Base-by-base conservation (phyloP, 2,329 filamentous ascomycete genomes). In the Colletotrichum sp. region DNA sequence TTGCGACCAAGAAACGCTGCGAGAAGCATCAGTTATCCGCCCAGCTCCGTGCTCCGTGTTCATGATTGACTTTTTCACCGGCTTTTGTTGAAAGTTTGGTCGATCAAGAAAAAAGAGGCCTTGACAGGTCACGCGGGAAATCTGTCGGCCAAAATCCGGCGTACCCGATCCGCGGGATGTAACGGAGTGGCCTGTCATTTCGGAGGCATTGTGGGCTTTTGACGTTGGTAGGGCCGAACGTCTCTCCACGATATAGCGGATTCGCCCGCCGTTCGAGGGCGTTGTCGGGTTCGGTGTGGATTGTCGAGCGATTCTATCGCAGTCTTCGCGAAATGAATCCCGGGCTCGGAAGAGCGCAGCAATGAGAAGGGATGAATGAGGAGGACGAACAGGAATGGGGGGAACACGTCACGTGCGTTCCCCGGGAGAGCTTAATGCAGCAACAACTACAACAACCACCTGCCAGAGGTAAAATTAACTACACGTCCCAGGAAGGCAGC, bases 141-240 rank as follows among this genome's bases (percentile, higher is more conserved):
- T 72, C 57, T 47, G 47, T 74, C 68, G 72, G 72, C 36, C 34
- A 67, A 74, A 72, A 58, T 36, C 68, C 63, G 72, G 72, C 65
- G 69, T 59, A 57, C 43, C 68, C 62, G 57, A 74, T 51, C 33
- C 31, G 21, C 34, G 57, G 57, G 68, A 70, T 63, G 69, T 57
- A 71, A 71, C 62, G 59, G 21, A 55, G 38, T 63, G 57, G 62
- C 57, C 72, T 58, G 62, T 71, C 72, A 74, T 74, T 31, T 74
- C 72, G 72, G 72, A 33, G 68, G 18, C 72, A 74, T 74, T 74
- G 72, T 72, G 72, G 72, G n/a, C 63, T 72, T 57, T 27, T 15
- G 34, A 58, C 43, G 47, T 51, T 73, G 71, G 57, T 74, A 74
- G 36, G 69, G 72, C 72, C 72, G 72, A 61, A 74, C 34, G 21